A percentile compares a stretch with the other conserved stretches of the same genome.
phyloP scores from a whole-genome alignment of 2,329 filamentous ascomycete species.

The Aspergillus hortae region DNA sequence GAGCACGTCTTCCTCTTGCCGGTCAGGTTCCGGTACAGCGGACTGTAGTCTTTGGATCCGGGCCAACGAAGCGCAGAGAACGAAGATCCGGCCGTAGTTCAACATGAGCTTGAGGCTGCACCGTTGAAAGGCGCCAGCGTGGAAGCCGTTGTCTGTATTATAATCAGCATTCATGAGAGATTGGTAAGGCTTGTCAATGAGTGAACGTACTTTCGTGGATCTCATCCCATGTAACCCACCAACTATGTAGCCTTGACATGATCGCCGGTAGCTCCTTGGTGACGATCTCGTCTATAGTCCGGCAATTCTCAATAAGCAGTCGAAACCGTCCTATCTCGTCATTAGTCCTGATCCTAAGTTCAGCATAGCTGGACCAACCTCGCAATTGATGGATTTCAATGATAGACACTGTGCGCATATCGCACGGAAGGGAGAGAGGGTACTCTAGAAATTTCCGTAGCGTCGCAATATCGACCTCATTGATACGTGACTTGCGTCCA shows the following conservation, averaged over 20 bases:
- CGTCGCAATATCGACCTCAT: constrained; percentile 30
- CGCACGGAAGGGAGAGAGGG: constrained; percentile 31
- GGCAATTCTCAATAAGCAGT: constrained; percentile 25
- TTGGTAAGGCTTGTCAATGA: not conserved
- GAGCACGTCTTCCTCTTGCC: constrained; percentile 19
- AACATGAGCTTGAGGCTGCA: constrained; percentile 33
- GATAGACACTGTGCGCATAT: constrained; percentile 33
- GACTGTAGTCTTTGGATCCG: constrained; percentile 33
- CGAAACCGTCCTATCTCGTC: constrained; percentile 22
- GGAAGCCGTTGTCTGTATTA: constrained; percentile 31
- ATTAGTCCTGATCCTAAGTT: not conserved
- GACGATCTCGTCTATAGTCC: constrained; percentile 23
- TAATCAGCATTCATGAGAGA: not conserved
- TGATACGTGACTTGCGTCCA: constrained; percentile 32
- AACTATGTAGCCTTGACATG: constrained; percentile 28
- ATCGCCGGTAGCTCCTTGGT: constrained; percentile 27
- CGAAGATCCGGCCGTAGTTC: constrained; percentile 32
- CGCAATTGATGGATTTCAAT: constrained; percentile 36
- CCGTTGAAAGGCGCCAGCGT: constrained; percentile 34
- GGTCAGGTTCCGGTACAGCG: constrained; percentile 14
- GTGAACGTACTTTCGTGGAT: constrained; percentile 26
- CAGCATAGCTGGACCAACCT: constrained; percentile 12
- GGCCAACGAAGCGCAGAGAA: constrained; percentile 29
- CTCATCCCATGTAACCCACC: constrained; percentile 35
- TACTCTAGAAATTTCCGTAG: constrained; percentile 33